Base-by-base conservation (phyloP, 805 yeast species). In the Vanderwaltozyma polyspora region DNA sequence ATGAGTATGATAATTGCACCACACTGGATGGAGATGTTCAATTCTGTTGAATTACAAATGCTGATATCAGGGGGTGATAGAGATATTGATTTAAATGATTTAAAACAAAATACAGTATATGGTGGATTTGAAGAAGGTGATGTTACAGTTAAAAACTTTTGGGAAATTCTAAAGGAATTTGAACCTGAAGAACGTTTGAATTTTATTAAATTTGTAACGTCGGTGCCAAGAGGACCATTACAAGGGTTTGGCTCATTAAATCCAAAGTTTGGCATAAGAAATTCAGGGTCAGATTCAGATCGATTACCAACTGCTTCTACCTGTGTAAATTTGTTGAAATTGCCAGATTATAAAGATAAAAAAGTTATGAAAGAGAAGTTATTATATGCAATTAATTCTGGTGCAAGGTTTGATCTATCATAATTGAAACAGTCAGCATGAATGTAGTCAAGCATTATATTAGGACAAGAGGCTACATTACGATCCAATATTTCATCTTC, bases 231-330 rank as follows among this genome's bases (percentile, higher is more conserved):
- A 39, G 95, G 94, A 0, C 98, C 98, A 1, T 63, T 91, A 27
- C 66, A 84, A 18, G 98, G 98, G 0, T 89, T 91, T 52, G 66
- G 70, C 11, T 73, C 77, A 3, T 63, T 85, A 31, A 62, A 60
- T 21, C 98, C 98, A 0, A 66, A 64, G 35, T 85, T 91, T 57
- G 94, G 94, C 1, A 79, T 91, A 31, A 56, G 83, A 25, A 76
- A 76, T 43, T 68, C 78, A 0, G 91, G 89, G 0, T 36, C 52
- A 8, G 72, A 71, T 19, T 43, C 49, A 2, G 65, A 64, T 2
- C 61, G 93, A 21, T 62, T 91, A 26, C 98, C 98, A 0, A 84
- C 96, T 0, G 81, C 97, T 0, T 76, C 95, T 0, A 91, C 98
- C 0, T 91, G 98, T 64, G 83, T 86, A 21, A 91, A 91, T 51